A percentile compares a stretch with the other conserved stretches of the same genome.
Evolutionary conservation across 139 green algal species (phyloP).

Genomic region (Chlamydomonas incerta): DNA sequence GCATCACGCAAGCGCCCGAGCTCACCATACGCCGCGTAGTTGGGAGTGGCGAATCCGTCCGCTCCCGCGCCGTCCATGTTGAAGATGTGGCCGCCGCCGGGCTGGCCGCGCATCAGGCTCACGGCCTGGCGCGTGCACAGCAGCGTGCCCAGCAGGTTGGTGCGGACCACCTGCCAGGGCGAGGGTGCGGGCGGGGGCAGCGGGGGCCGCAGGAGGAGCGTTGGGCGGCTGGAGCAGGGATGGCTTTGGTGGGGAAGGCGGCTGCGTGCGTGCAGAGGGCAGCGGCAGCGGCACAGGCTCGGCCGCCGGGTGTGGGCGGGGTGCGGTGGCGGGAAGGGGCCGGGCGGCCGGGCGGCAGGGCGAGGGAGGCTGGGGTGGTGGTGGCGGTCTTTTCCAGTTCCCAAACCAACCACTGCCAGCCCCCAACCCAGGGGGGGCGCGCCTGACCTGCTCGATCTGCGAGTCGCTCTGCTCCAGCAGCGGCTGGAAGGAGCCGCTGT

Average conservation of each 20-base stretch:
- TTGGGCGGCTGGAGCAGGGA: too few species aligned
- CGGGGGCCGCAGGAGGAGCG: not conserved
- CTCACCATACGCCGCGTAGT: constrained; percentile 79
- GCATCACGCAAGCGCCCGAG: too few species aligned
- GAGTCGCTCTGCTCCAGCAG: constrained; percentile 61
- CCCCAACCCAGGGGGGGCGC: too few species aligned
- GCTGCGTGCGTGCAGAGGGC: too few species aligned
- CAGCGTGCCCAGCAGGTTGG: constrained; percentile 89
- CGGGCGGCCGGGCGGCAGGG: not conserved
- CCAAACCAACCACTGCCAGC: too few species aligned
- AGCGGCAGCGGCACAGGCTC: too few species aligned
- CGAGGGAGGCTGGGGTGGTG: not conserved
- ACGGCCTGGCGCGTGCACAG: constrained; percentile 70
- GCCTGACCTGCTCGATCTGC: constrained; percentile 61
- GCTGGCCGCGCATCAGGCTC: constrained; percentile 34
- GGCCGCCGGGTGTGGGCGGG: too few species aligned
- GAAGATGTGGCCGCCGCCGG: constrained; percentile 86
- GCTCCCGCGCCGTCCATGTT: constrained; percentile 88
- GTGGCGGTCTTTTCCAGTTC: not conserved
- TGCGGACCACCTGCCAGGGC: constrained; percentile 73
- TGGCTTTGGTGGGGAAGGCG: too few species aligned
- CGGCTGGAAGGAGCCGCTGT: constrained; percentile 74
- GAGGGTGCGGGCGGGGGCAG: too few species aligned
- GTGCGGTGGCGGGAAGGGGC: too few species aligned
- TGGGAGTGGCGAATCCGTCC: constrained; percentile 80